phyloP scores from a whole-genome alignment of 2,329 filamentous ascomycete genomes.

The Beauveria varroae region DNA sequence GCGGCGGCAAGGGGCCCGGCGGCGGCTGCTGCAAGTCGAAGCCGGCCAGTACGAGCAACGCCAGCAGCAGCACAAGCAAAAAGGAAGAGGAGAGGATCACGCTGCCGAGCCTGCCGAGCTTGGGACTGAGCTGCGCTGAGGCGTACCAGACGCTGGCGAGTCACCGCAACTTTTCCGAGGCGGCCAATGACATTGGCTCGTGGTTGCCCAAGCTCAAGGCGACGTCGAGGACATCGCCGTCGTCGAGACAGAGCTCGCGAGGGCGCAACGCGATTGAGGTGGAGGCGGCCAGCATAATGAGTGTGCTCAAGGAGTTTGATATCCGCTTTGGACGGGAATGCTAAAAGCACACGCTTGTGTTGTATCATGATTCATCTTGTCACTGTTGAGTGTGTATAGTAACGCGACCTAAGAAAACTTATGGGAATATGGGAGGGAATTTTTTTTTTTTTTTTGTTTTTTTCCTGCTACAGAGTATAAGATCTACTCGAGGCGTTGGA shows the following conservation, averaged over 20 bases:
- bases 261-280: constrained; percentile 62
- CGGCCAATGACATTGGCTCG: constrained; percentile 63
- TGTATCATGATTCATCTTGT: background rate
- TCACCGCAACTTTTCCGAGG: constrained; percentile 67
- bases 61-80: constrained; percentile 15
- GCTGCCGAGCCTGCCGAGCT: constrained; percentile 31
- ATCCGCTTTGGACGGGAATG: constrained; percentile 54
- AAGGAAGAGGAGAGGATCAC: constrained; percentile 24
- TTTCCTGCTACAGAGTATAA: background rate
- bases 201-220: constrained; percentile 70
- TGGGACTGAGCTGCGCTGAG: constrained; percentile 67
- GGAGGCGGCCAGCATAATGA: constrained; percentile 78
- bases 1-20: constrained; percentile 56
- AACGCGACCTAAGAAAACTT: background rate
- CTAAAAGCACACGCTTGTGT: constrained; percentile 15
- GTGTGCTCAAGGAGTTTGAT: constrained; percentile 75
- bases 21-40: constrained; percentile 59
- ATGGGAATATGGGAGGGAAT: background rate
- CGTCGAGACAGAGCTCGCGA: constrained; percentile 21
- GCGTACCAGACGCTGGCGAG: constrained; percentile 72
- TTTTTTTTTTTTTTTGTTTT: background rate
- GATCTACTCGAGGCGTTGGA: background rate
- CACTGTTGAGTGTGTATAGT: constrained; percentile 1
- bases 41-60: constrained; percentile 7
- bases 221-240: constrained; percentile 31